Conservation (phyloP, 2,329 filamentous ascomycete genomes). For the Zymoseptoria ardabiliae region DNA sequence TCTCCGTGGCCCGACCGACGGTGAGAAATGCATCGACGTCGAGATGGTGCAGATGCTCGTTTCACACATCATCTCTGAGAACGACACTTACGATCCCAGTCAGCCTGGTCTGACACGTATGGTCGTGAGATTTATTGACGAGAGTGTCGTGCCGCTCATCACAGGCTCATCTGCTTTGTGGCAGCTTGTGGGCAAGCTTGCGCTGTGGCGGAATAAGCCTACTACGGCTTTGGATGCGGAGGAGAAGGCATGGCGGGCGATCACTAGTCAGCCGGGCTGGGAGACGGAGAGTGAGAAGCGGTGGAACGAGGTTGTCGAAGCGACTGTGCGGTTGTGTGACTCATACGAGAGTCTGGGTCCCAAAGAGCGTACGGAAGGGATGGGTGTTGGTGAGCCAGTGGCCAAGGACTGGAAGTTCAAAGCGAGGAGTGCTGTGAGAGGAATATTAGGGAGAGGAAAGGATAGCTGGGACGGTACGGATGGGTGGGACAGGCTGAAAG, state of each 20-base stretch:
- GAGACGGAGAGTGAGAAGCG: constrained; percentile 52
- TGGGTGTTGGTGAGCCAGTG: constrained; percentile 51
- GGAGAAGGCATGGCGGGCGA: constrained; percentile 82
- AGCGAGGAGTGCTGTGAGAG: constrained; percentile 73
- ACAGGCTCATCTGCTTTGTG: constrained; percentile 72
- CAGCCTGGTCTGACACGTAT: constrained; percentile 50
- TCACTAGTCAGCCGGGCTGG: constrained; percentile 49
- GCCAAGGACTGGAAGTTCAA: constrained; percentile 83
- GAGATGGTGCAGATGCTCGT: constrained; percentile 66
- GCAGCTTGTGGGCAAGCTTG: constrained; percentile 63
- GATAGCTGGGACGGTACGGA: constrained; percentile 73
- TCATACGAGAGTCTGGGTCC: constrained; percentile 67
- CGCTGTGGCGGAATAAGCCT: constrained; percentile 66
- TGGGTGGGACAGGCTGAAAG: constrained; percentile 58
- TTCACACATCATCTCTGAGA: constrained; percentile 56
- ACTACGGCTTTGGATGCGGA: constrained; percentile 69
- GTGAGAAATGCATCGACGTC: constrained; percentile 71
- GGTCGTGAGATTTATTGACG: constrained; percentile 66
- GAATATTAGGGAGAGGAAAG: constrained; percentile 73
- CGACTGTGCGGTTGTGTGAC: constrained; percentile 74
- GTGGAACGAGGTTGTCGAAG: constrained; percentile 66
- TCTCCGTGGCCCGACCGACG: constrained; percentile 57
- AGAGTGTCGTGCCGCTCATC: constrained; percentile 71
- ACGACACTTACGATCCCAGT: constrained; percentile 36
- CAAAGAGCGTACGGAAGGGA: constrained; percentile 45